These are phyloP conservation scores for Schizothecium vesticola DNA, from an alignment of 495 filamentous ascomycete species.

Conservation along the genomic window DNA sequence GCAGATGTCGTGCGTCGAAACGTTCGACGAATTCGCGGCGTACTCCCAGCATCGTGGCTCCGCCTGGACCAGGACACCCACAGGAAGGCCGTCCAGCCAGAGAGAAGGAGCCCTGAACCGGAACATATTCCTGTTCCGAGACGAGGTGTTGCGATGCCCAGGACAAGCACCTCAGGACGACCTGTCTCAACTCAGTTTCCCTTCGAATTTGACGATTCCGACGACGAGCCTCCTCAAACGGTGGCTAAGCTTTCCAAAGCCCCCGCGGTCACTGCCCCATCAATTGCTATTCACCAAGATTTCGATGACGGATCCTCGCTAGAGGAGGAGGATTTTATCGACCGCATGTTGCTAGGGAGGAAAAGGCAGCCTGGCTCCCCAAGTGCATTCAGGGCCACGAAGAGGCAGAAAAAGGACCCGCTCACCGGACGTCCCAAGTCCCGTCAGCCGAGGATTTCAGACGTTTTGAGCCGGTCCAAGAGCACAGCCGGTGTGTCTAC, in stretches of 20 bases:
- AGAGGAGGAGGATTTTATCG: constrained; percentile 49
- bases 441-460: constrained; percentile 44
- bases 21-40: constrained; percentile 62
- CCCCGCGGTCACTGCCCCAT: not conserved
- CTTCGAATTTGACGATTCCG: constrained; percentile 44
- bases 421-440: constrained; percentile 22
- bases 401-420: constrained; percentile 27
- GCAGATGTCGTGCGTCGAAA: constrained; percentile 40
- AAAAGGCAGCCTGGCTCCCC: constrained; percentile 28
- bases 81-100: constrained; percentile 25
- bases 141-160: constrained; percentile 52
- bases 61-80: constrained; percentile 56
- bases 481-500: constrained; percentile 4
- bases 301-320: constrained; percentile 39
- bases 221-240: constrained; percentile 18
- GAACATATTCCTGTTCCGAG: constrained; percentile 32
- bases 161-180: constrained; percentile 22
- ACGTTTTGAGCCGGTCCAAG: constrained; percentile 33
- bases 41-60: constrained; percentile 83
- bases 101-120: constrained; percentile 35
- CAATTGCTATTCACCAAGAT: constrained; percentile 13
- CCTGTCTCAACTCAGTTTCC: constrained; percentile 25
- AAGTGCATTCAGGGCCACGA: constrained; percentile 9
- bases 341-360: constrained; percentile 46
- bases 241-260: not conserved